phyloP scores from a whole-genome alignment of 1,284 basidiomycete genomes.

The Fomitopsis schrenkii region DNA sequence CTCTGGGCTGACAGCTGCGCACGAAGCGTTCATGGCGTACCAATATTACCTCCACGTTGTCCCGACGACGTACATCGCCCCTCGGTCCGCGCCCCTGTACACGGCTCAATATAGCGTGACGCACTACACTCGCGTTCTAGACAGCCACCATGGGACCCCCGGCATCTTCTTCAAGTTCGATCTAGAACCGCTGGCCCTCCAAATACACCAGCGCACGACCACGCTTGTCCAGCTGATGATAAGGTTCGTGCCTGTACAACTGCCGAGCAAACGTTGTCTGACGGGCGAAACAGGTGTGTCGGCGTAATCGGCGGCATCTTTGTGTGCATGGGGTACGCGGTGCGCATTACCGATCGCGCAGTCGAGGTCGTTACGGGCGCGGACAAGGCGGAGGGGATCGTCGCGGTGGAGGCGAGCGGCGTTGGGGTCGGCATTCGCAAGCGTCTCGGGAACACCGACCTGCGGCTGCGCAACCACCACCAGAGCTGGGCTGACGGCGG shows the following conservation, averaged over 20 bases:
- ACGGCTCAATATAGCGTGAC: conserved; percentile 97
- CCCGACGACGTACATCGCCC: conserved; percentile 88
- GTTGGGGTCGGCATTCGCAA: conserved; percentile 39
- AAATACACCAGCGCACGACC: conserved; percentile 84
- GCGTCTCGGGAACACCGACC: conserved; percentile 42
- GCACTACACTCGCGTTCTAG: conserved; percentile 79
- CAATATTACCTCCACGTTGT: conserved; percentile 96
- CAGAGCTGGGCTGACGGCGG: conserved; percentile 42
- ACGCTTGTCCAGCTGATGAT: conserved; percentile 80
- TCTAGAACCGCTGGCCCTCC: conserved; percentile 85
- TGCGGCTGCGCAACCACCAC: conserved; percentile 35
- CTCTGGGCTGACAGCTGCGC: neutral
- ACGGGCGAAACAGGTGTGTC: conserved; percentile 42
- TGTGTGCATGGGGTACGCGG: conserved; percentile 75
- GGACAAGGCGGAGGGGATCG: conserved; percentile 51
- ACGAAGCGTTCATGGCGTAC: conserved; percentile 85
- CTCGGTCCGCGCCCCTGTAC: conserved; percentile 52
- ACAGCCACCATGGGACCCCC: conserved; percentile 79
- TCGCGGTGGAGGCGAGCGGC: conserved; percentile 59
- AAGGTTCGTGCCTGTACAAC: conserved; percentile 39
- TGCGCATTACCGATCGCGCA: conserved; percentile 63
- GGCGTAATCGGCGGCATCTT: conserved; percentile 83
- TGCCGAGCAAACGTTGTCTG: neutral
- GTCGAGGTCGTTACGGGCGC: conserved; percentile 64
- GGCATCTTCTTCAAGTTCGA: conserved; percentile 98